Evolutionary conservation across 305 asterid species (phyloP).

Genomic region (Andrographis paniculata): DNA sequence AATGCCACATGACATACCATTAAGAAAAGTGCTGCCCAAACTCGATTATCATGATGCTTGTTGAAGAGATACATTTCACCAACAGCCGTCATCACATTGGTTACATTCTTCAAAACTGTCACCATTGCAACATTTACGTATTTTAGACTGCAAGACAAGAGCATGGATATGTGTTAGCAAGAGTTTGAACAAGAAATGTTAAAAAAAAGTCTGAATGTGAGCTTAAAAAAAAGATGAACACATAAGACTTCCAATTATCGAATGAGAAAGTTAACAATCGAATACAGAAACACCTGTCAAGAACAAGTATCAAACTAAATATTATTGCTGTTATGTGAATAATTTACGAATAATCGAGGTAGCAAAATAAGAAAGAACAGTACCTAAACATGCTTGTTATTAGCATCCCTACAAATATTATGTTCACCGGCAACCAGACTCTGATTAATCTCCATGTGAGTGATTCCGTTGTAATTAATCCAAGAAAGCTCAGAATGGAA

Average conservation of each 20-base stretch:
- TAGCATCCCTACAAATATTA: slow-evolving; percentile 93
- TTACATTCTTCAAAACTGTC: slow-evolving; percentile 85
- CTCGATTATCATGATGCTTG: slow-evolving; percentile 81
- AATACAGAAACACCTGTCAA: slow-evolving; percentile 5
- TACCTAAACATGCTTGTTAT: slow-evolving; percentile 97
- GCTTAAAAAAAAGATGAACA: background rate
- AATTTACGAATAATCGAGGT: slow-evolving; percentile 6
- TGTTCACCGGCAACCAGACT: slow-evolving; percentile 89
- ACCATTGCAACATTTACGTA: slow-evolving; percentile 93
- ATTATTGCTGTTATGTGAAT: background rate
- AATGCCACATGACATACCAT: slow-evolving; percentile 48
- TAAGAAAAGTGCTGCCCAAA: slow-evolving; percentile 89
- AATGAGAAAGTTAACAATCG: slow-evolving; percentile 3
- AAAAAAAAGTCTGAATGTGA: no score
- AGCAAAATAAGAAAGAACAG: slow-evolving; percentile 16
- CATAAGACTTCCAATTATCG: background rate
- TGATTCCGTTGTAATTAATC: slow-evolving; percentile 71
- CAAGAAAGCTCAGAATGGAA: slow-evolving; percentile 45
- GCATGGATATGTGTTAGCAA: slow-evolving; percentile 13
- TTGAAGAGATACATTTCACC: slow-evolving; percentile 90
- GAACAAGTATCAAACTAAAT: background rate
- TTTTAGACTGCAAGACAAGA: slow-evolving; percentile 57
- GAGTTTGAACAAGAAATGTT: slow-evolving; percentile 4
- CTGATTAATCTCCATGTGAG: slow-evolving; percentile 79
- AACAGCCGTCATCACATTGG: slow-evolving; percentile 88